Conservation (phyloP, 306 rosid genomes). For the Gillenia trifoliata region DNA sequence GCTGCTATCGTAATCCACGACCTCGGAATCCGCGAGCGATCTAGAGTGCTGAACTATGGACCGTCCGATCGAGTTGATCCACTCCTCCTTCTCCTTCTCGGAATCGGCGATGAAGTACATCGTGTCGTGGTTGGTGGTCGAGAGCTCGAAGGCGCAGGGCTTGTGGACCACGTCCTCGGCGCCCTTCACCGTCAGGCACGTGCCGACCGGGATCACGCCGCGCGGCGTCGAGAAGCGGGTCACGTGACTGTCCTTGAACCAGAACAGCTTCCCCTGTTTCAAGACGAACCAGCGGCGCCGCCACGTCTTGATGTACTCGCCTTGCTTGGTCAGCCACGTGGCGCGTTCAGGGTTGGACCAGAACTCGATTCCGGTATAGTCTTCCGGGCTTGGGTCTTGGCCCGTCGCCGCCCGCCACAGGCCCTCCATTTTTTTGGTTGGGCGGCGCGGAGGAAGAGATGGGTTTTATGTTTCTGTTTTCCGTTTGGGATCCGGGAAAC, state of each 20-base stretch:
- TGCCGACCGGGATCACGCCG: slow-evolving; percentile 53
- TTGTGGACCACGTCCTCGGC: slow-evolving; percentile 64
- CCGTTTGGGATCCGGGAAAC: background rate
- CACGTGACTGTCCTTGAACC: slow-evolving; percentile 48
- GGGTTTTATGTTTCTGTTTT: background rate
- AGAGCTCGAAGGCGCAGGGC: slow-evolving; percentile 66
- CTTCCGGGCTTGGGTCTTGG: slow-evolving; percentile 62
- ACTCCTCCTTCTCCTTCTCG: slow-evolving; percentile 60
- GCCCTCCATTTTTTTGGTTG: slow-evolving; percentile 41
- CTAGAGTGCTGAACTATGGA: slow-evolving; percentile 48
- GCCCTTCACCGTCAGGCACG: slow-evolving; percentile 65
- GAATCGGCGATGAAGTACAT: slow-evolving; percentile 65
- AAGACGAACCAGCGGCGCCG: slow-evolving; percentile 77
- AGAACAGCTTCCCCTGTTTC: slow-evolving; percentile 56
- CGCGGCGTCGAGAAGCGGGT: slow-evolving; percentile 45
- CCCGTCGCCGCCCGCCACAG: slow-evolving; percentile 75
- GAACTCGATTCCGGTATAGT: slow-evolving; percentile 53
- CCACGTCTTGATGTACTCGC: slow-evolving; percentile 70
- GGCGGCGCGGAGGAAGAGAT: background rate
- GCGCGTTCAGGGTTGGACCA: slow-evolving; percentile 64
- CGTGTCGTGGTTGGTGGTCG: slow-evolving; percentile 37
- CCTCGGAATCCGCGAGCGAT: slow-evolving; percentile 45
- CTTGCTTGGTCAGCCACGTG: slow-evolving; percentile 64
- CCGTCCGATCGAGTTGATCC: slow-evolving; percentile 57
- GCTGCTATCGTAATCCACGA: slow-evolving; percentile 45